phyloP scores from a whole-genome alignment of 768 basidiomycete species.

The Leccinum ochraceum region DNA sequence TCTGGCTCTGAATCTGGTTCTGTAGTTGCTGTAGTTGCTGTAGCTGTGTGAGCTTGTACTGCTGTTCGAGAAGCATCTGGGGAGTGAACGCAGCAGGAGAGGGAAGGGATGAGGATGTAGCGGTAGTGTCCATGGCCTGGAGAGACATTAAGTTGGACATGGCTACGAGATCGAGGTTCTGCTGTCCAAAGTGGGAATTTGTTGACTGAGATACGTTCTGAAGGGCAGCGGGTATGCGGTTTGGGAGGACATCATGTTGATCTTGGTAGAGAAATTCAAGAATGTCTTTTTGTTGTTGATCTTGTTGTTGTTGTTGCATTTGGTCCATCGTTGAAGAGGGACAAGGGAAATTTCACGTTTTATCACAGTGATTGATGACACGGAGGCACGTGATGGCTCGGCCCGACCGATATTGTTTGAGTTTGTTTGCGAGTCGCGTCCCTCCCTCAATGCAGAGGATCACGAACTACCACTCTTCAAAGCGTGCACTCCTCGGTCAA shows the following conservation, averaged over 20 bases:
- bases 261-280: slow-evolving; percentile 38
- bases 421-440: slow-evolving; percentile 1
- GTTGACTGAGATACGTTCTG: slow-evolving; percentile 11
- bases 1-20: slow-evolving; percentile 83
- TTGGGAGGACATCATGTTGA: background rate
- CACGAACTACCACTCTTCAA: slow-evolving; percentile 52
- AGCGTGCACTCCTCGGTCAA: slow-evolving; percentile 59
- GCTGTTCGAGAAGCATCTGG: slow-evolving; percentile 67
- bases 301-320: slow-evolving; percentile 23
- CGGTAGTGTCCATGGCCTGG: slow-evolving; percentile 40
- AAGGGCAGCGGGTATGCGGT: slow-evolving; percentile 11
- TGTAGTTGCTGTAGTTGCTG: slow-evolving; percentile 79
- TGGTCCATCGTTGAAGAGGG: slow-evolving; percentile 19
- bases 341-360: too few relatives aligned
- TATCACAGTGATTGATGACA: background rate
- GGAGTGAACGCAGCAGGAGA: slow-evolving; percentile 36
- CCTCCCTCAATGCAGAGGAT: slow-evolving; percentile 23
- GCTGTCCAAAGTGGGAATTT: slow-evolving; percentile 22
- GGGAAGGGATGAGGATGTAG: slow-evolving; percentile 8
- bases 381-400: background rate
- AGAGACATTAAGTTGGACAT: slow-evolving; percentile 51
- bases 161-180: slow-evolving; percentile 49
- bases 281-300: slow-evolving; percentile 38
- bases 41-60: slow-evolving; percentile 75
- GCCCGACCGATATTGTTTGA: slow-evolving; percentile 6